Conservation (phyloP, 768 basidiomycete species). For the Leccinum pellstonianum region DNA sequence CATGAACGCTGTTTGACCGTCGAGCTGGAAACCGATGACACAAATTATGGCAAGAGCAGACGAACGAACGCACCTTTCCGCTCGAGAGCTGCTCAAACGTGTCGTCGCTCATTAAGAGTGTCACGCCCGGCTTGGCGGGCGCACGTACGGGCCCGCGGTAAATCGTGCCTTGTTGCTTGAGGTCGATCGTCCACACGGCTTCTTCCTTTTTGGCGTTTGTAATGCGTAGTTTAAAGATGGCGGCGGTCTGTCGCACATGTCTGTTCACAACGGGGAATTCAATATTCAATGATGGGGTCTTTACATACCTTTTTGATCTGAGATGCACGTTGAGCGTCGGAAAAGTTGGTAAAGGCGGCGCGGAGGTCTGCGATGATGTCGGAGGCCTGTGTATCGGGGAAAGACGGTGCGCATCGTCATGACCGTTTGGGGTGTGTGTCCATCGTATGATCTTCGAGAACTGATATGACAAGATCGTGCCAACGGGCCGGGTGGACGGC, state of each 20-base stretch:
- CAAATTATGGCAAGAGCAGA: background rate
- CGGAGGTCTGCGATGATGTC: slow-evolving; percentile 57
- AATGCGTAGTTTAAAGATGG: slow-evolving; percentile 82
- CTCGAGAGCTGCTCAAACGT: slow-evolving; percentile 67
- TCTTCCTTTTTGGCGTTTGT: slow-evolving; percentile 70
- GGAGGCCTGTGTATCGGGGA: slow-evolving; percentile 50
- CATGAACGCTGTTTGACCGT: slow-evolving; percentile 96
- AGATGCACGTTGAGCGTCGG: slow-evolving; percentile 59
- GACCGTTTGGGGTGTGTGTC: no score
- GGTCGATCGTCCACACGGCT: slow-evolving; percentile 86
- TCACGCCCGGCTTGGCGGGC: slow-evolving; percentile 74
- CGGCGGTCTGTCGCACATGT: slow-evolving; percentile 59
- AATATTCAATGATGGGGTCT: no score
- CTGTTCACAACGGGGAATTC: no score
- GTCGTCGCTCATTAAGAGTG: slow-evolving; percentile 75
- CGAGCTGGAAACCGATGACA: slow-evolving; percentile 47
- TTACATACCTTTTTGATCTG: slow-evolving; percentile 67
- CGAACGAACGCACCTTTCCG: slow-evolving; percentile 57
- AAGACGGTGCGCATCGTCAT: no score
- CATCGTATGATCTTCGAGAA: no score
- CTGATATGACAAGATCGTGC: no score
- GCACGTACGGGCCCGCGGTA: slow-evolving; percentile 47
- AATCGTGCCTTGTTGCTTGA: slow-evolving; percentile 80
- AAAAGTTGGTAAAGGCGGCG: slow-evolving; percentile 50
- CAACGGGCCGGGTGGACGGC: no score